phyloP scores from a whole-genome alignment of 352 stramenopile species.

The Phytophthora sojae region DNA sequence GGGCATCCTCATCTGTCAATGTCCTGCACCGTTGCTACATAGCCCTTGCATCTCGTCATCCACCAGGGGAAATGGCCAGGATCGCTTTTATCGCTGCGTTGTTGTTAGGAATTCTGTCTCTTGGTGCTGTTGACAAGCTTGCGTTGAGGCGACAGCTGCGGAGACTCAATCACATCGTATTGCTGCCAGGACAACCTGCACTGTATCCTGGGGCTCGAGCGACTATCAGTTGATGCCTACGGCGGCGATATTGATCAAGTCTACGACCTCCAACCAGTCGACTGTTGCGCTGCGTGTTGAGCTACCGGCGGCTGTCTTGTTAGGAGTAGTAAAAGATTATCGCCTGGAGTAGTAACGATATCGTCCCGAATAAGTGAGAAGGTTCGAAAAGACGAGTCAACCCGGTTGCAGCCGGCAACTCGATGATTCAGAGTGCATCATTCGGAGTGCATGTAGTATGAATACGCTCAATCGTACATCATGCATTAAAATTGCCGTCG shows the following conservation, averaged over 20 bases:
- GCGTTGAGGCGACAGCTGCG: conserved; percentile 23
- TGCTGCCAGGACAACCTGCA: conserved; percentile 55
- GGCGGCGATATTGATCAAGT: conserved; percentile 50
- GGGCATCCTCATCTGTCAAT: neutral
- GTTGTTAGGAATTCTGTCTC: neutral
- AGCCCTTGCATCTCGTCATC: neutral
- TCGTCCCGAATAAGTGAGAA: too few species aligned
- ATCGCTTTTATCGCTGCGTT: conserved; percentile 10
- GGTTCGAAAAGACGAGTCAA: too few species aligned
- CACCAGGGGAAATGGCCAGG: conserved; percentile 10
- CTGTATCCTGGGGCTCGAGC: conserved; percentile 54
- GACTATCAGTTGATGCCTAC: conserved; percentile 60
- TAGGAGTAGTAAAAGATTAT: conserved; percentile 4
- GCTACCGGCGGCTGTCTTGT: conserved; percentile 47
- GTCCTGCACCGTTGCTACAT: neutral
- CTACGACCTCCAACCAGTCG: conserved; percentile 38
- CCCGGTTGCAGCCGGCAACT: too few species aligned
- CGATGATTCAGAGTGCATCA: too few species aligned
- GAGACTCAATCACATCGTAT: conserved; percentile 5
- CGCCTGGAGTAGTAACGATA: too few species aligned
- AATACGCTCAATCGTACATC: too few species aligned
- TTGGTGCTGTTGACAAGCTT: conserved; percentile 5
- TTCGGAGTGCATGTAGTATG: too few species aligned
- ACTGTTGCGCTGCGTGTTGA: conserved; percentile 49
- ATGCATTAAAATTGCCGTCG: too few species aligned